A percentile compares a stretch with the other conserved stretches of the same genome.
These are phyloP conservation scores for Tuber indicum DNA, from an alignment of 495 filamentous ascomycete species.

Conservation along the genomic window DNA sequence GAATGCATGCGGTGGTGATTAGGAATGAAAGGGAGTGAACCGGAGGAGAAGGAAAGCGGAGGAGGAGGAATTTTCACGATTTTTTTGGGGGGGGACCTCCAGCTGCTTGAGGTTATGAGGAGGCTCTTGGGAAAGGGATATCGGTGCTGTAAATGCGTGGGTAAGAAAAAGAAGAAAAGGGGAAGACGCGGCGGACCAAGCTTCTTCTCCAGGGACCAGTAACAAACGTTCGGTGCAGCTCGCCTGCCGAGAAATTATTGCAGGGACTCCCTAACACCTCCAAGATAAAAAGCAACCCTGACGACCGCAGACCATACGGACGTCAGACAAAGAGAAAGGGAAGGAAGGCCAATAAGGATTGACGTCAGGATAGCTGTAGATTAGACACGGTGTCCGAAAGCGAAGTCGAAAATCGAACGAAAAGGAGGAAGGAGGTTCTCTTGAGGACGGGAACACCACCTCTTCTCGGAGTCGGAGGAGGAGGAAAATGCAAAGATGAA, in stretches of 20 bases:
- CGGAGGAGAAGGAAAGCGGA: not conserved
- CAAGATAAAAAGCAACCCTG: not conserved
- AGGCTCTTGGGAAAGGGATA: not conserved
- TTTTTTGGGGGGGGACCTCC: not conserved
- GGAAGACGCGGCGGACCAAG: not conserved
- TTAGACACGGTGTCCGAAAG: not conserved
- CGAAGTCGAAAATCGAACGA: not conserved
- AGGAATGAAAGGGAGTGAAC: not conserved
- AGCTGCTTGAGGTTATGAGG: not conserved
- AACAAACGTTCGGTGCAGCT: not conserved
- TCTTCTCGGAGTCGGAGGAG: not conserved
- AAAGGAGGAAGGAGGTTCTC: not conserved
- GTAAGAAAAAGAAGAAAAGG: slow-evolving; percentile 1
- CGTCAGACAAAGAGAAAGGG: not conserved
- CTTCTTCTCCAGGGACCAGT: not conserved
- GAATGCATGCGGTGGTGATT: slow-evolving; percentile 27
- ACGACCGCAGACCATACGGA: not conserved
- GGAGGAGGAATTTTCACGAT: not conserved
- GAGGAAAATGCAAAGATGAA: not conserved
- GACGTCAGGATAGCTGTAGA: not conserved
- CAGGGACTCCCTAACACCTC: not conserved
- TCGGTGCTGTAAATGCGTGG: not conserved
- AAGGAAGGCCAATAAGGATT: not conserved
- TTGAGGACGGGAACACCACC: not conserved
- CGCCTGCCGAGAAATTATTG: not conserved